Evolutionary conservation across 2,329 filamentous ascomycete species (phyloP), one percentile per base, ranked within the genome.

Genomic region (Clarireedia sp.): DNA sequence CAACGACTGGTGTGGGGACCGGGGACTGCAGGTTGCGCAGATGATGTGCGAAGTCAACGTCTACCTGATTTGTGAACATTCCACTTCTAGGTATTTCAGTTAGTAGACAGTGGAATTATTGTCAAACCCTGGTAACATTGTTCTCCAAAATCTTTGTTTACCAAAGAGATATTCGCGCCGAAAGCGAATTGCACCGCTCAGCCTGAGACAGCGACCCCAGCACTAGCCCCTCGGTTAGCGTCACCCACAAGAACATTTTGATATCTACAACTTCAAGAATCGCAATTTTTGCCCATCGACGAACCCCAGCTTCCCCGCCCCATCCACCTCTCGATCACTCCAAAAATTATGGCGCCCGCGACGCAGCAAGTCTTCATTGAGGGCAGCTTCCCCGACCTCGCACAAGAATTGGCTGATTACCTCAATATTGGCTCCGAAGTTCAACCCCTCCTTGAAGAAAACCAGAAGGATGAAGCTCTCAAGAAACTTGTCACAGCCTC

Each of bases 391-490:
- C 85, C 90, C 72, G 94, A 97, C 77, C 85, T 96, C 70, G 85
- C 88, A 68, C 85, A 89, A 73, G 94, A 99, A 77, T 88, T 99
- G 78, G 90, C 92, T 72, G 87, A 91, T 68, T 96, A 95, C 75
- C 79, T 99, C 71, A 90, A 95, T 73, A 78, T 85, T 66, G 82
- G 80, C 67, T 69, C 77, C 63, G 84, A 87, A 64, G 76, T 94
- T 70, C 79, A 85, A 71, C 82, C 88, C 61, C 79, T 92, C 63
- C 76, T 94, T 67, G 80, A 85, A 66, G 78, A 80, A 73, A 82
- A 83, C 63, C 78, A 91, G 74, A 82, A 84, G 68, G 89, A 90
- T 75, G 90, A 95, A 63, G 85, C 89, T 46, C 80, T 99, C 56
- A 87, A 91, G 78, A 91, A 90, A 79, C 79, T 99, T 62, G 89